Evolutionary conservation across 441 rosid species (phyloP).

Genomic region (Bruguiera hainesii): DNA sequence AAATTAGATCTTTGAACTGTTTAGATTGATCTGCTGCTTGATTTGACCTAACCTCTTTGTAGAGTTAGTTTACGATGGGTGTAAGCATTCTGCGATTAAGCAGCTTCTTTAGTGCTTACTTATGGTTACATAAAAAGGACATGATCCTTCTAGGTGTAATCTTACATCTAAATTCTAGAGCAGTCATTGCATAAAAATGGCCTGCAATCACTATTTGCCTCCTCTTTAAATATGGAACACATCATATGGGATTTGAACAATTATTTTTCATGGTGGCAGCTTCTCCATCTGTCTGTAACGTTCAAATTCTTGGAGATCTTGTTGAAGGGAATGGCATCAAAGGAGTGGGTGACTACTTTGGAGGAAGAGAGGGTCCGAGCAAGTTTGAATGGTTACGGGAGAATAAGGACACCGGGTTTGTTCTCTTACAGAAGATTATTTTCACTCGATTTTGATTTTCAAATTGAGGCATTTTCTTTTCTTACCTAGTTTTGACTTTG

Average conservation of each 20-base stretch:
- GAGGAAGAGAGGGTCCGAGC: slow-evolving; percentile 99
- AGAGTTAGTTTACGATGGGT: background rate
- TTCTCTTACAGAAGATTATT: background rate
- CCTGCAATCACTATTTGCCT: background rate
- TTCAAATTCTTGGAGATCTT: slow-evolving; percentile 73
- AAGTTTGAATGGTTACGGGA: slow-evolving; percentile 92
- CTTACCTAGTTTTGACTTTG: background rate
- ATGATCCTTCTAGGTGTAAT: background rate
- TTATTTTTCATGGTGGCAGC: slow-evolving; percentile 43
- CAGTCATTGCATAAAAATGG: background rate
- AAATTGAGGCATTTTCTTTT: background rate
- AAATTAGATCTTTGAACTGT: background rate
- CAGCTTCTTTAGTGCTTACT: slow-evolving; percentile 1
- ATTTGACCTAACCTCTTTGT: background rate
- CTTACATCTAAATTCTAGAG: background rate
- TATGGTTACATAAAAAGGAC: background rate
- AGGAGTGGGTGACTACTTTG: slow-evolving; percentile 93
- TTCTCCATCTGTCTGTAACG: slow-evolving; percentile 85
- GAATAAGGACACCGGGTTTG: slow-evolving; percentile 74
- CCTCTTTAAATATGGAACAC: too few relatives aligned
- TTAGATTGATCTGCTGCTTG: background rate
- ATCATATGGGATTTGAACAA: too few relatives aligned
- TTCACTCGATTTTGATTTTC: background rate
- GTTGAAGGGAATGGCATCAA: slow-evolving; percentile 78
- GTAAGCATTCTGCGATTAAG: background rate